A percentile compares a stretch with the other conserved stretches of the same genome.
Conservation (phyloP, 1,284 basidiomycete species). For the Pyrrhoderma noxium region DNA sequence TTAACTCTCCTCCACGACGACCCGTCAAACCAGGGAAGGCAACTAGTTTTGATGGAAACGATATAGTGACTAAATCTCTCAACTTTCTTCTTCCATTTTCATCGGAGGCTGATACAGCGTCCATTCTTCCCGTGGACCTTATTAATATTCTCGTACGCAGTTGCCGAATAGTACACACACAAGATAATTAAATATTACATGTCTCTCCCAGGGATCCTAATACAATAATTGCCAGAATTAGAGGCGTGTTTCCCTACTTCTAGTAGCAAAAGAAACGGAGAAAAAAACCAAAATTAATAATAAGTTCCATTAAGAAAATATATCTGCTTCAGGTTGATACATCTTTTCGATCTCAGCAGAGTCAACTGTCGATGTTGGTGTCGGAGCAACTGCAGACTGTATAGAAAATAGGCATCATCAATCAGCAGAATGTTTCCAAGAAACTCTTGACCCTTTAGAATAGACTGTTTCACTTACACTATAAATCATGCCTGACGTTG, state of each 20-base stretch:
- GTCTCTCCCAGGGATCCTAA: background rate
- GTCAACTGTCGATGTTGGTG: constrained; percentile 5
- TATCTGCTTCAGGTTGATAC: constrained; percentile 3
- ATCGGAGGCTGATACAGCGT: constrained; percentile 15
- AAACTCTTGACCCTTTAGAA: background rate
- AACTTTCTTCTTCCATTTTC: constrained; percentile 1
- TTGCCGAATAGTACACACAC: background rate
- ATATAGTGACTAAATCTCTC: too few species aligned
- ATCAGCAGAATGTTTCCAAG: too few species aligned
- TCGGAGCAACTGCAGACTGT: background rate
- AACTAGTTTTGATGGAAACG: too few species aligned
- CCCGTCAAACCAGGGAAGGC: too few species aligned
- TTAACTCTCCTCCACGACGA: too few species aligned
- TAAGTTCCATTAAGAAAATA: background rate
- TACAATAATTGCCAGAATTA: background rate
- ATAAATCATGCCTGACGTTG: constrained; percentile 13
- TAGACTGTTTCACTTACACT: background rate
- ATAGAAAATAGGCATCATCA: too few species aligned
- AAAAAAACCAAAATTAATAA: background rate
- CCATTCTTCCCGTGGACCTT: constrained; percentile 1
- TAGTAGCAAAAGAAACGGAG: too few species aligned
- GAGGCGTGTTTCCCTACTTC: too few species aligned
- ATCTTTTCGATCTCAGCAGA: constrained; percentile 16
- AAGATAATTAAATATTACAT: background rate
- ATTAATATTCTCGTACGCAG: background rate